Evolutionary conservation across 768 basidiomycete species (phyloP), one percentile per base, ranked within the genome.

Genomic region (Auricularia auricula-judae): DNA sequence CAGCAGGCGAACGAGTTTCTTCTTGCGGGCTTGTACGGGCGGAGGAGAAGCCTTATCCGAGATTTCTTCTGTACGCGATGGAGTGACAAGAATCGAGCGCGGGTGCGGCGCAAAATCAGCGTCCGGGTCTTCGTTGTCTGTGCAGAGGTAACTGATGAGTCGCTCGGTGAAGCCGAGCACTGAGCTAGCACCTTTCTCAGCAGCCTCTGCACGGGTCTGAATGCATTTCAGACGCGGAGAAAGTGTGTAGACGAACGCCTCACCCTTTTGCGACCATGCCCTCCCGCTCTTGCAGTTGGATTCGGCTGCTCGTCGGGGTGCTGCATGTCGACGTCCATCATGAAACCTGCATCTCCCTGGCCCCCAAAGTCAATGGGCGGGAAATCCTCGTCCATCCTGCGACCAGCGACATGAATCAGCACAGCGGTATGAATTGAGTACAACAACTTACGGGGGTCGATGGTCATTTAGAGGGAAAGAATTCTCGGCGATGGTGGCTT

Each of bases 1-100:
- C 3, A 89, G 75, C 51, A 86, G 71, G 56, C 85, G 79, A 10
- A 81, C 68, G 2, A 77, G 76, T 66, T 82, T 87, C 64, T 78
- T 73, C 70, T 83, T 88, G 69, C 64, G 70, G 44, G 66, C 62
- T 3, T 62, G 16, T 35, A 36, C 35, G 59, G 56, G 53, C 58
- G 23, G 4, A 5, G 7, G 8, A 8, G 34, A 47, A 29, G 29
- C 29, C 29, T 29, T 29, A 29, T 29, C 29, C 29, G 29, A 29
- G 29, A 29, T 29, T 29, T 29, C 29, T 14, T 23, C 56, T 8
- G 29, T 23, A 34, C 33, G 43, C 12, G 43, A 34, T 21, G 47
- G 44, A 65, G 36, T 35, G 29, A 47, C 36, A 54, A 65, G 64
- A 36, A 61, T 62, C 12, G 60, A 61, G 23, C 47, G 61, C 4